phyloP scores from a whole-genome alignment of 805 yeast genomes.

The Candida cerambycidarum region DNA sequence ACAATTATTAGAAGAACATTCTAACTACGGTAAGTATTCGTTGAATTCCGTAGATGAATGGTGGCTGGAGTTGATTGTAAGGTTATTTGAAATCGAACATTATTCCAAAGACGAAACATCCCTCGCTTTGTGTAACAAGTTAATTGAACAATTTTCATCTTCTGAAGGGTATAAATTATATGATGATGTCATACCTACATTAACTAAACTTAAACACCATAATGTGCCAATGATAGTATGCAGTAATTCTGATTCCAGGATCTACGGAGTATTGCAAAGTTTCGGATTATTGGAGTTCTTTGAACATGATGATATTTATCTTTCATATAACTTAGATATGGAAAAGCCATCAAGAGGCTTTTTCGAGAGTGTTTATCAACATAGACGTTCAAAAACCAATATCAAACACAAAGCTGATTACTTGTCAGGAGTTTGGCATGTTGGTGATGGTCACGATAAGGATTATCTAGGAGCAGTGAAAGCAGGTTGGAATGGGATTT shows the following conservation, averaged over 20 bases:
- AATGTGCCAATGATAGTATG: constrained; percentile 45
- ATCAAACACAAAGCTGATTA: constrained; percentile 11
- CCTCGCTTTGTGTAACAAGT: constrained; percentile 40
- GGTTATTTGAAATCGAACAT: constrained; percentile 39
- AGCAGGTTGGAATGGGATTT: constrained; percentile 64
- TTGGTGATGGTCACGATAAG: constrained; percentile 61
- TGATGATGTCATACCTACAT: constrained; percentile 52
- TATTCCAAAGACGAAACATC: constrained; percentile 21
- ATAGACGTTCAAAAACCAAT: constrained; percentile 10
- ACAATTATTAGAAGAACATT: constrained; percentile 39
- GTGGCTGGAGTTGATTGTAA: constrained; percentile 57
- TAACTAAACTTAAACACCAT: constrained; percentile 29
- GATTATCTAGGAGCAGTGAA: constrained; percentile 53
- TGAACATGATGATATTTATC: constrained; percentile 35
- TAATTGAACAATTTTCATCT: constrained; percentile 50
- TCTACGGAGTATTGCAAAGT: constrained; percentile 44
- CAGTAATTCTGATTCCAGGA: constrained; percentile 64
- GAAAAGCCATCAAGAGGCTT: constrained; percentile 53
- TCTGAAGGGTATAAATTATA: constrained; percentile 52
- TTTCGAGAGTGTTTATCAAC: constrained; percentile 31
- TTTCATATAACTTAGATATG: constrained; percentile 57
- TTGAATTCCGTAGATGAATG: constrained; percentile 39
- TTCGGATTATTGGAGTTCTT: constrained; percentile 47
- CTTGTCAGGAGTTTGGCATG: constrained; percentile 50
- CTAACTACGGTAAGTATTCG: constrained; percentile 60